A percentile compares a stretch with the other conserved stretches of the same genome.
Conservation (phyloP, 2,329 filamentous ascomycete species). For the Fusarium brevicatenulatum region DNA sequence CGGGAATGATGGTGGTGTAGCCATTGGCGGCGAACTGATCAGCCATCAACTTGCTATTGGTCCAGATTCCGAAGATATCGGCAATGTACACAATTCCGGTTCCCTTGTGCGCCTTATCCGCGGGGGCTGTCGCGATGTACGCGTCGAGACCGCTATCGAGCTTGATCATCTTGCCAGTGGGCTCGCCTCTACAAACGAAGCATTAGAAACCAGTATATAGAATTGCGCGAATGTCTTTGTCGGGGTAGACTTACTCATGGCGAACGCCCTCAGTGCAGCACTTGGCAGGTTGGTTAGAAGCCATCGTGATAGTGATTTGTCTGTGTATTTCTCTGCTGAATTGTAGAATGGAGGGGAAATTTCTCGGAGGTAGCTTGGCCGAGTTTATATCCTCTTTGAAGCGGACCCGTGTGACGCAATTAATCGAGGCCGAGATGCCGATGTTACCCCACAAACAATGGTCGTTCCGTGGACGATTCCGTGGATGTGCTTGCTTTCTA, state of each 20-base stretch:
- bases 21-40: slow-evolving; percentile 52
- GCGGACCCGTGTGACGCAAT: slow-evolving; percentile 39
- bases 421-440: slow-evolving; percentile 9
- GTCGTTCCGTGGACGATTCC: background rate
- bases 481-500: slow-evolving; percentile 4
- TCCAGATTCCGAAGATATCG: slow-evolving; percentile 53
- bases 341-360: background rate
- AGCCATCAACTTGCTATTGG: slow-evolving; percentile 55
- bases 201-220: background rate
- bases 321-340: background rate
- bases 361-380: slow-evolving; percentile 1
- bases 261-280: slow-evolving; percentile 65
- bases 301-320: slow-evolving; percentile 52
- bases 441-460: slow-evolving; percentile 14
- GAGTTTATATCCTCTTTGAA: slow-evolving; percentile 21
- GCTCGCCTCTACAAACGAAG: slow-evolving; percentile 53
- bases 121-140: slow-evolving; percentile 61
- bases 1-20: slow-evolving; percentile 52
- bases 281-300: slow-evolving; percentile 61
- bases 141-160: slow-evolving; percentile 57
- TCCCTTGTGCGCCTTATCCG: slow-evolving; percentile 40
- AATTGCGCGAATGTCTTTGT: background rate
- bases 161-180: slow-evolving; percentile 58
- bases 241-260: slow-evolving; percentile 59
- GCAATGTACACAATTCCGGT: slow-evolving; percentile 51